A percentile compares a stretch with the other conserved stretches of the same genome.
These are phyloP conservation scores for Boletus rubropictus DNA, from an alignment of 768 basidiomycete genomes.

Conservation along the genomic window DNA sequence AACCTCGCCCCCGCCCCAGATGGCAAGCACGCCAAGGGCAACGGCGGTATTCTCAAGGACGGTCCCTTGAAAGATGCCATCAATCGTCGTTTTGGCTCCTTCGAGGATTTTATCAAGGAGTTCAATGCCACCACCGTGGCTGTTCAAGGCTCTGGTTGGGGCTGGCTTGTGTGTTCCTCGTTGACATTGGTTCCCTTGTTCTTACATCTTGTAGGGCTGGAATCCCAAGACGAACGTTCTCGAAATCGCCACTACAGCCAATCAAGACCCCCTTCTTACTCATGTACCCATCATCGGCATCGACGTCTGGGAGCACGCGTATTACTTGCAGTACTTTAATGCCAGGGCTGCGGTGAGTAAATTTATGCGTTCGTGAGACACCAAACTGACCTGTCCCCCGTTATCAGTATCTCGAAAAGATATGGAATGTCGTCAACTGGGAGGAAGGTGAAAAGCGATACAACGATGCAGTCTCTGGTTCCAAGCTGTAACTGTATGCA, in stretches of 20 bases:
- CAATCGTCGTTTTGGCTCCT: conserved; percentile 54
- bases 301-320: conserved; percentile 95
- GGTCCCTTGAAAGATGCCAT: conserved; percentile 72
- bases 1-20: conserved; percentile 67
- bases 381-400: not conserved
- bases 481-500: conserved; percentile 33
- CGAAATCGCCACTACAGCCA: conserved; percentile 85
- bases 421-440: conserved; percentile 68
- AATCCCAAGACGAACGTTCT: conserved; percentile 66
- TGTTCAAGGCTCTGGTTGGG: conserved; percentile 95
- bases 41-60: conserved; percentile 54
- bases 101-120: conserved; percentile 72
- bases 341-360: conserved; percentile 82
- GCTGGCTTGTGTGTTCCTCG: conserved; percentile 73
- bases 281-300: conserved; percentile 85
- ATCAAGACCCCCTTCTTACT: conserved; percentile 87
- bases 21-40: conserved; percentile 49
- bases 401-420: conserved; percentile 64
- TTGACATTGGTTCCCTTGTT: not conserved
- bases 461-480: conserved; percentile 35
- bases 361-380: not conserved
- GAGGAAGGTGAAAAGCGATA: conserved; percentile 72
- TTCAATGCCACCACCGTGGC: conserved; percentile 81
- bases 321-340: conserved; percentile 96
- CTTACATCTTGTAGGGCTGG: conserved; percentile 47